phyloP scores from a whole-genome alignment of 306 rosid species.

The Sindora glabra region DNA sequence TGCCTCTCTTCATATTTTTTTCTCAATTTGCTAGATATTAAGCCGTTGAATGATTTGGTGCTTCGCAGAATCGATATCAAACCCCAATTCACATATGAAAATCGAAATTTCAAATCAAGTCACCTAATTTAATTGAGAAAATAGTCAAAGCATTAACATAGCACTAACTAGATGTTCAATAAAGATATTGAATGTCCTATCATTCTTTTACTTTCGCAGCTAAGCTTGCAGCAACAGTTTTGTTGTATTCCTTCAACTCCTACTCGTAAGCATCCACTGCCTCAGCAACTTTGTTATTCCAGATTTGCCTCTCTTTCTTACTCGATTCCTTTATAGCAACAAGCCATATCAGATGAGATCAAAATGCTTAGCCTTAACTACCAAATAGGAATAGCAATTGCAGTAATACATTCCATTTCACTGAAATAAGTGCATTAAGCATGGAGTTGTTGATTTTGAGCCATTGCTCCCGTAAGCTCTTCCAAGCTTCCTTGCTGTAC shows the following conservation, averaged over 20 bases:
- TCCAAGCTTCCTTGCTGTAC: slow-evolving; percentile 73
- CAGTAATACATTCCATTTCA: slow-evolving; percentile 78
- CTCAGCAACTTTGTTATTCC: slow-evolving; percentile 68
- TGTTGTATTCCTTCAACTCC: slow-evolving; percentile 68
- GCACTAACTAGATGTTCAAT: slow-evolving; percentile 32
- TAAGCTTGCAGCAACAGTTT: slow-evolving; percentile 27
- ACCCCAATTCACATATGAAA: too few species aligned
- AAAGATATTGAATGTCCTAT: slow-evolving; percentile 31
- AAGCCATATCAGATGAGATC: too few species aligned
- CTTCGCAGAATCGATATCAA: too few species aligned
- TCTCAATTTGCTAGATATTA: too few species aligned
- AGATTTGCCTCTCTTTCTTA: slow-evolving; percentile 54
- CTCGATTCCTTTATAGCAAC: slow-evolving; percentile 44
- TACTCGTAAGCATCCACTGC: slow-evolving; percentile 80
- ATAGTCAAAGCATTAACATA: too few species aligned
- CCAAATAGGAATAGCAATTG: too few species aligned
- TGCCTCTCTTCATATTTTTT: too few species aligned
- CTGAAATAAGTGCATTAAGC: slow-evolving; percentile 53
- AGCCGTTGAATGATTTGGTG: too few species aligned
- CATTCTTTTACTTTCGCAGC: not conserved
- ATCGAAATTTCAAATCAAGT: too few species aligned
- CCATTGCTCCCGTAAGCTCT: slow-evolving; percentile 45
- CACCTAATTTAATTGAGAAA: too few species aligned
- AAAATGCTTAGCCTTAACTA: too few species aligned
- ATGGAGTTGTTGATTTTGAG: slow-evolving; percentile 42